A percentile compares a stretch with the other conserved stretches of the same genome.
Conservation (phyloP, 179 eudicot genomes). For the Beta lomatogona region DNA sequence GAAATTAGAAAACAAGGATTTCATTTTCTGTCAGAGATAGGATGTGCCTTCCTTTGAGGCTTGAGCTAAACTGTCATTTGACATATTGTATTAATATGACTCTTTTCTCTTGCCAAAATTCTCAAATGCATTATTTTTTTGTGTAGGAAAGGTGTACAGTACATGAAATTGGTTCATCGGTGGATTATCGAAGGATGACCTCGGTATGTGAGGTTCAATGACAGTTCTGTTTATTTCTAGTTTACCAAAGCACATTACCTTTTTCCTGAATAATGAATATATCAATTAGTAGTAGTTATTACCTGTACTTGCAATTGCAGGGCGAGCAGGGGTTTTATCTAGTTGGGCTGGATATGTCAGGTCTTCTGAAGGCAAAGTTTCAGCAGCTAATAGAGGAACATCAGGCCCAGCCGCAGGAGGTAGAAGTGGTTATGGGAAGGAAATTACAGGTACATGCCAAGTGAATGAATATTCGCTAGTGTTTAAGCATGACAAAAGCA, state of each 20-base stretch:
- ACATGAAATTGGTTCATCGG: conserved; percentile 85
- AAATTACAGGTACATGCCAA: conserved; percentile 56
- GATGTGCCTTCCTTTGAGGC: conserved; percentile 8
- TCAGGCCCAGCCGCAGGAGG: conserved; percentile 61
- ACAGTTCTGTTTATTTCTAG: neutral
- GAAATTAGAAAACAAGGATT: neutral
- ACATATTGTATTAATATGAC: neutral
- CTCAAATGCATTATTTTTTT: conserved; percentile 19
- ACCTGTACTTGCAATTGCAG: conserved; percentile 37
- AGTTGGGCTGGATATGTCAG: conserved; percentile 52
- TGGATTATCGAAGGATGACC: conserved; percentile 85
- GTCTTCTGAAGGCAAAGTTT: conserved; percentile 63
- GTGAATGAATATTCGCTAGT: neutral
- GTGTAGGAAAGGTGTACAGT: conserved; percentile 79
- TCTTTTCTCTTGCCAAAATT: neutral
- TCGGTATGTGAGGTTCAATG: conserved; percentile 49
- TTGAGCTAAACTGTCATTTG: neutral
- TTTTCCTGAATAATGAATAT: neutral
- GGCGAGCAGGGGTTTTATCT: conserved; percentile 86
- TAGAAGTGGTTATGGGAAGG: conserved; percentile 97
- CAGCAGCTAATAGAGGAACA: conserved; percentile 62
- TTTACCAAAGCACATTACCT: neutral
- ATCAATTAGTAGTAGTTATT: neutral
- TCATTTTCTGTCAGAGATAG: neutral
- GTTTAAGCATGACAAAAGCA: neutral